Conservation (phyloP, 257 asterid species). For the Verbascum thapsus region DNA sequence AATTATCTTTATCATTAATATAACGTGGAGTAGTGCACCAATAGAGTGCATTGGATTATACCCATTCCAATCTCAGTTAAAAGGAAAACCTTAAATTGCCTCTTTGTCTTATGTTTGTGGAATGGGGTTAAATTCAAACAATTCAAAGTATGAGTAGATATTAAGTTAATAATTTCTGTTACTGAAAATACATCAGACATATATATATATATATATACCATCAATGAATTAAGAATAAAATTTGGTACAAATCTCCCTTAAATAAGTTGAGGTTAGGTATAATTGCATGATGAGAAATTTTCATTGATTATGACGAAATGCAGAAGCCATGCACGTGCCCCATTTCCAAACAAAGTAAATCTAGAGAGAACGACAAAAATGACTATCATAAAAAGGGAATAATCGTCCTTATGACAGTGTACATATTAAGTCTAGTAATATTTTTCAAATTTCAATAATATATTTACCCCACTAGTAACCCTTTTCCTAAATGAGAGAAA, state of each 20-base stretch:
- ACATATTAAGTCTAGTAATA: slow-evolving; percentile 36
- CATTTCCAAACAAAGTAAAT: slow-evolving; percentile 43
- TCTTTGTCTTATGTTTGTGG: too few relatives aligned
- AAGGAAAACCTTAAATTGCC: too few relatives aligned
- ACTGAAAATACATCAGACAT: too few relatives aligned
- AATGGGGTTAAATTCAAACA: too few relatives aligned
- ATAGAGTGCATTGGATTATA: too few relatives aligned
- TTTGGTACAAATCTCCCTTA: neutral
- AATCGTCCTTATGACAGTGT: slow-evolving; percentile 53
- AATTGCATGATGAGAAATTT: neutral
- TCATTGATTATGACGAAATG: slow-evolving; percentile 17
- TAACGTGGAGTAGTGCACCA: too few relatives aligned
- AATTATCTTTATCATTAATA: too few relatives aligned
- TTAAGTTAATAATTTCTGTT: too few relatives aligned
- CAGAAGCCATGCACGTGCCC: slow-evolving; percentile 53
- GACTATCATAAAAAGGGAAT: slow-evolving; percentile 55
- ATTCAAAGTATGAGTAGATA: too few relatives aligned
- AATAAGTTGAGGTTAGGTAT: neutral
- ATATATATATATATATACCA: too few relatives aligned
- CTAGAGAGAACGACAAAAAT: slow-evolving; percentile 59
- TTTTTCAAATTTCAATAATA: slow-evolving; percentile 29
- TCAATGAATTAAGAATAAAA: too few relatives aligned
- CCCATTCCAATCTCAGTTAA: too few relatives aligned
- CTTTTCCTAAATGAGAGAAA: neutral
- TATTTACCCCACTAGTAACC: slow-evolving; percentile 21